These are phyloP conservation scores for Pinus albicaulis DNA, from an alignment of 75 land plant species.

Conservation along the genomic window DNA sequence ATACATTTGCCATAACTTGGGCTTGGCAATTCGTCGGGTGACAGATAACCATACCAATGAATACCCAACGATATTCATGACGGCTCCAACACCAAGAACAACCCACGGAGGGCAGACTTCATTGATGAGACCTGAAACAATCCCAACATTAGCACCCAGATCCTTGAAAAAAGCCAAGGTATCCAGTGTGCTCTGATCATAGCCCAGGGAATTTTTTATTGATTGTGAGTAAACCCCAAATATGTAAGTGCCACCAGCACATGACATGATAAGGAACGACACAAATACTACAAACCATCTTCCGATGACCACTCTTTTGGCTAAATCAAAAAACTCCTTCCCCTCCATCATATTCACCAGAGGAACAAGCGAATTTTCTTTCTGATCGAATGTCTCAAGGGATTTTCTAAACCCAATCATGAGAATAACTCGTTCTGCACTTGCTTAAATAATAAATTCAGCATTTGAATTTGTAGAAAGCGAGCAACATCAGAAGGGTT, in stretches of 20 bases:
- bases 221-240: slow-evolving; percentile 49
- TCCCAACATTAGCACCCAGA: background rate
- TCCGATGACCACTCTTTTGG: background rate
- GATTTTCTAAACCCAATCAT: too few relatives aligned
- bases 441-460: too few relatives aligned
- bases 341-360: background rate
- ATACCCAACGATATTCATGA: slow-evolving; percentile 41
- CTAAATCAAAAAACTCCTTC: background rate
- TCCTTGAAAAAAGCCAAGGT: slow-evolving; percentile 19
- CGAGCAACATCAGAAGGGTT: too few relatives aligned
- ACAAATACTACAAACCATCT: slow-evolving; percentile 64
- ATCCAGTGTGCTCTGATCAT: slow-evolving; percentile 41
- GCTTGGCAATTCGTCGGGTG: slow-evolving; percentile 31
- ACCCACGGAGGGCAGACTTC: background rate
- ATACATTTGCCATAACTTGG: slow-evolving; percentile 63
- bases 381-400: too few relatives aligned
- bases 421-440: too few relatives aligned
- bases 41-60: slow-evolving; percentile 59
- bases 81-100: background rate
- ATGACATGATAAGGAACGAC: slow-evolving; percentile 43
- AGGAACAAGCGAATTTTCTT: too few relatives aligned
- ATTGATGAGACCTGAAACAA: slow-evolving; percentile 1
- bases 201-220: slow-evolving; percentile 52
- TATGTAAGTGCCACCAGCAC: slow-evolving; percentile 42
- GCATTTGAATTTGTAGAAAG: too few relatives aligned